Base-by-base conservation (phyloP, 2,329 filamentous ascomycete species). In the Botrytis porri region DNA sequence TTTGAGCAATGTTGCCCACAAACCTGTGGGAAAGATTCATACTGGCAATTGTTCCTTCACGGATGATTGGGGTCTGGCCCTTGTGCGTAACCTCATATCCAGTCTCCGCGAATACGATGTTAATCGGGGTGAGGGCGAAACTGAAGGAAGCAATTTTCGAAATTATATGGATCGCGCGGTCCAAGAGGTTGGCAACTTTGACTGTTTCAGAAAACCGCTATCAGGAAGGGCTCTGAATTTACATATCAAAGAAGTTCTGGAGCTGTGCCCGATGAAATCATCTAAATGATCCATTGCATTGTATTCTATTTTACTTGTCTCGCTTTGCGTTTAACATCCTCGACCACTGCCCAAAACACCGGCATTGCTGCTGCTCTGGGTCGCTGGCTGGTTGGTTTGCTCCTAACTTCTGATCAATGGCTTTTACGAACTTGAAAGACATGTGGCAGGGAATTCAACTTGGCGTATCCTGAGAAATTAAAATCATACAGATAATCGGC, bases 81-180 rank as follows among this genome's bases (percentile, higher is more conserved):
- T 20, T 1, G 1, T 3, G 14, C 54, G 0, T 32, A 20, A 32
- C 4, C 0, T 18, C 3, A 9, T 0, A 18, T 4, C 7, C 16
- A 16, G 3, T 1, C 4, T 59, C 0, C 0, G 16, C n/a, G 4
- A 20, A 59, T 32, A 2, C 7, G 29, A 2, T 10, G 3, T 5
- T 35, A 0, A 2, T 22, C 3, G 7, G 7, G 8, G 2, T 20
- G 29, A 6, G 2, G 7, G 29, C 4, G 29, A 20, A 35, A 35
- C 4, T 35, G 29, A 4, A 4, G n/a, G 1, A 59, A 10, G 3
- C 8, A 22, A 0, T 1, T 32, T 32, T 35, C 29, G 35, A 22
- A 3, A 35, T 12, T 20, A 2, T 35, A 32, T 59, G 29, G 29
- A 59, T 35, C 18, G 20, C 29, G 57, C 29, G 32, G 29, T 25